Conservation (phyloP, 805 yeast genomes). For the Metschnikowia santaceciliae region DNA sequence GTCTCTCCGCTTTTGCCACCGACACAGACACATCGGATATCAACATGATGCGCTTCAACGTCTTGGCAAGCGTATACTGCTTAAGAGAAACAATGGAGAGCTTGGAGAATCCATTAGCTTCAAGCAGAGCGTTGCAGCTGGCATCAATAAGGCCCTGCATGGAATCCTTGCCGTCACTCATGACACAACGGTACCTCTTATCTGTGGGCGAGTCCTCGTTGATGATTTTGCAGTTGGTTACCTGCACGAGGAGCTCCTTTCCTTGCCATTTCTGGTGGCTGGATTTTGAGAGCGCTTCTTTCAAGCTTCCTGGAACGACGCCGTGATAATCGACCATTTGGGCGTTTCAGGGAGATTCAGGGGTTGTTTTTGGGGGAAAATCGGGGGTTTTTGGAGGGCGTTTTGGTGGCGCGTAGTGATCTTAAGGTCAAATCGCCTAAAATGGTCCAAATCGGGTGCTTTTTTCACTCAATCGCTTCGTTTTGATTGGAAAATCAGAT, state of each 20-base stretch:
- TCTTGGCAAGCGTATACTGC: slow-evolving; percentile 43
- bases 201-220: slow-evolving; percentile 20
- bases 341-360: no score
- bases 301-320: slow-evolving; percentile 23
- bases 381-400: neutral
- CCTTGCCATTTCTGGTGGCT: slow-evolving; percentile 21
- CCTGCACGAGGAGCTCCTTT: slow-evolving; percentile 32
- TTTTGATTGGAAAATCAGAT: neutral
- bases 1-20: slow-evolving; percentile 33
- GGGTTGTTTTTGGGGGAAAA: no score
- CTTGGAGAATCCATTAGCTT: slow-evolving; percentile 43
- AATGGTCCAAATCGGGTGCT: neutral
- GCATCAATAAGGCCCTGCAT: slow-evolving; percentile 39
- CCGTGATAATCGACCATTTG: slow-evolving; percentile 19
- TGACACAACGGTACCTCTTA: slow-evolving; percentile 31
- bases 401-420: neutral
- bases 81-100: slow-evolving; percentile 39
- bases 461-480: neutral
- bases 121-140: slow-evolving; percentile 40
- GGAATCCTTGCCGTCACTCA: slow-evolving; percentile 37
- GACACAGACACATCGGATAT: slow-evolving; percentile 45
- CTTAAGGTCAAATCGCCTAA: no score
- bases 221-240: slow-evolving; percentile 31
- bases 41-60: slow-evolving; percentile 46
- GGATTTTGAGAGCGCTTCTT: slow-evolving; percentile 21